A percentile compares a stretch with the other conserved stretches of the same genome.
Conservation (phyloP, 192 early-diverging fungal species). For the Cetraspora pellucida region DNA sequence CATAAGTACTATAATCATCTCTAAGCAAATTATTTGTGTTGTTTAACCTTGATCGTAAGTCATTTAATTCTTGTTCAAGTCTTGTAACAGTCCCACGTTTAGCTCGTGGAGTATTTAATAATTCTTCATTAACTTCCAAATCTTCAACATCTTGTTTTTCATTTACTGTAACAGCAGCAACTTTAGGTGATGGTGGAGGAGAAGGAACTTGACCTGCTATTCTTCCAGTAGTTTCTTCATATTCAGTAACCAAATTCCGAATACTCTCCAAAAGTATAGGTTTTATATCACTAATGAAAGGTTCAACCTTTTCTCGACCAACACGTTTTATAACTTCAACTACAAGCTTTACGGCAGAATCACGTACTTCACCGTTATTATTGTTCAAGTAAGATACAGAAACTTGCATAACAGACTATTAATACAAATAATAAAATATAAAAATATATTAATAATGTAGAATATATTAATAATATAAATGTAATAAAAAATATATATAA, state of each 20-base stretch:
- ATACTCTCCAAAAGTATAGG: constrained; percentile 36
- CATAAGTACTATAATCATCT: constrained; percentile 21
- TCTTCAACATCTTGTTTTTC: background rate
- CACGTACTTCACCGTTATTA: constrained; percentile 62
- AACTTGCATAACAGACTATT: constrained; percentile 58
- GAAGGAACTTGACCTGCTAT: constrained; percentile 4
- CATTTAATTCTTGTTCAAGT: constrained; percentile 37
- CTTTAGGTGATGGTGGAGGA: constrained; percentile 5
- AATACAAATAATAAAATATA: no score
- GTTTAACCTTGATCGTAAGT: constrained; percentile 27
- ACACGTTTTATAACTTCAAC: constrained; percentile 49
- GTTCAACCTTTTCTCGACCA: constrained; percentile 41
- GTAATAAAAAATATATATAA: no score
- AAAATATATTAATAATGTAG: no score
- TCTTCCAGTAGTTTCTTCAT: constrained; percentile 8
- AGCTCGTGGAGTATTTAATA: constrained; percentile 18
- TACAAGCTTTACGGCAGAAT: constrained; percentile 57
- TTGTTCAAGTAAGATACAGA: constrained; percentile 58
- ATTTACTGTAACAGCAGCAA: background rate
- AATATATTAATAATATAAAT: no score
- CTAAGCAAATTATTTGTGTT: constrained; percentile 19
- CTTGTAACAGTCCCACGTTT: constrained; percentile 38
- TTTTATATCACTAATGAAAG: constrained; percentile 43
- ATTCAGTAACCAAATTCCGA: constrained; percentile 10
- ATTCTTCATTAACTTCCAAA: constrained; percentile 5